Evolutionary conservation across 176 grass and related monocot species (phyloP), one percentile per base, ranked within the genome.

Genomic region (Alloteropsis semialata): DNA sequence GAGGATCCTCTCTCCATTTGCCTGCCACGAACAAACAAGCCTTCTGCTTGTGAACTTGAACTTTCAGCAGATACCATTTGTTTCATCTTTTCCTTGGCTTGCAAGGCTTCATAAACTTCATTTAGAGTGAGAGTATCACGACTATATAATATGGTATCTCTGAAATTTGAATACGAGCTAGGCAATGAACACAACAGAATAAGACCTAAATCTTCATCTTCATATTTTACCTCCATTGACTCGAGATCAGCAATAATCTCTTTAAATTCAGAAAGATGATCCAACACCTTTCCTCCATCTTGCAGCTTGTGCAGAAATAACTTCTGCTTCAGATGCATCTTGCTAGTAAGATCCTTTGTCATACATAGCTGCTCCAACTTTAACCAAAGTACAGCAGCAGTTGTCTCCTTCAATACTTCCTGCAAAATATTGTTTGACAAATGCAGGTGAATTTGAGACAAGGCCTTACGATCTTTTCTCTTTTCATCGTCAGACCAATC

Each of bases 81-180:
- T 78, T 85, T 61, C 22, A 56, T 25, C 13, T 80, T 65, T 12
- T 43, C 43, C 66, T 84, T 84, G 0, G 6, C 30, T 19, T 58
- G 29, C 24, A 83, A 62, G 36, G 69, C 45, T 29, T 30, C 72
- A 30, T 83, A 60, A 25, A 74, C 68, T n/a, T 83, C 81, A 39
- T 77, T 64, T 29, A 84, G 6, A 0, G 72, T 76, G 5, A 68
- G 69, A 14, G 58, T 46, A 55, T 85, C 44, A 64, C 18, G 21
- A 16, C 72, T 74, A 8, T 44, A 69, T 33, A 69, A 62, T 5
- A 78, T 19, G 0, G 60, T 69, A 18, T 66, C 63, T 41, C 9
- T 3, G 0, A 85, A 77, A 9, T 77, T 24, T 17, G 13, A 8
- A 65, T 53, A 76, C 0, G 71, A 65, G 30, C 38, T 33, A 18